phyloP scores from a whole-genome alignment of 352 stramenopile genomes.

The Blastocystis sp. region DNA sequence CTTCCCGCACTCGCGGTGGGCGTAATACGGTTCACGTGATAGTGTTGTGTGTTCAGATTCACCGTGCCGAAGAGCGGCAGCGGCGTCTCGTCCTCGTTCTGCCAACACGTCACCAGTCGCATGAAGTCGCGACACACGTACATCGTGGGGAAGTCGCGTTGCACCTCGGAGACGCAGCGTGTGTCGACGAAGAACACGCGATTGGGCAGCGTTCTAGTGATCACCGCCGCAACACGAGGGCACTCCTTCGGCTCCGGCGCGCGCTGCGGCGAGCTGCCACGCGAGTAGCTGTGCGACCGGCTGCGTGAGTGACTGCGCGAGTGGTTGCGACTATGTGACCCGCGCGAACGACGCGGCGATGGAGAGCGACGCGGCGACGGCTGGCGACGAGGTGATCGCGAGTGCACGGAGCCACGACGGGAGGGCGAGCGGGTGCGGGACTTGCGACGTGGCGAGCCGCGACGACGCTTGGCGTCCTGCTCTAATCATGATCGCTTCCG shows the following conservation, averaged over 20 bases:
- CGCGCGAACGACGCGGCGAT: not conserved
- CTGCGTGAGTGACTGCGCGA: slow-evolving; percentile 5
- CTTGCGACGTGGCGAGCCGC: not conserved
- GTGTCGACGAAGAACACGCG: slow-evolving; percentile 26
- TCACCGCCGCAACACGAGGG: not conserved
- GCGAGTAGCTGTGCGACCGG: not conserved
- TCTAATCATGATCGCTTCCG: not conserved
- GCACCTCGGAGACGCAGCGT: slow-evolving; percentile 18
- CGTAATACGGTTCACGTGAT: not conserved
- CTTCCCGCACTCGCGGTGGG: not conserved
- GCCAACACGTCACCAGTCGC: slow-evolving; percentile 54
- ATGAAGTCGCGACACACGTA: slow-evolving; percentile 62
- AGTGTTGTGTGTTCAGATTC: not conserved
- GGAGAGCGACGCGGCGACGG: not conserved
- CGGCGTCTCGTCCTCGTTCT: slow-evolving; percentile 12
- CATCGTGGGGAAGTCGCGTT: slow-evolving; percentile 40
- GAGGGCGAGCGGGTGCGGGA: not conserved
- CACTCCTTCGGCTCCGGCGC: not conserved
- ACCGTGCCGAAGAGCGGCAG: slow-evolving; percentile 42
- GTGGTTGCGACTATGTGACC: not conserved
- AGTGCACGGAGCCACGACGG: not conserved
- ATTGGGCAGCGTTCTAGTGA: not conserved
- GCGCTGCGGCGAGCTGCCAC: not conserved
- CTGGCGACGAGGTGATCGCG: not conserved
- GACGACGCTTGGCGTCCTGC: not conserved